A percentile compares a stretch with the other conserved stretches of the same genome.
These are phyloP conservation scores for Escallonia herrerae DNA, from an alignment of 129 eudicot species.

Conservation along the genomic window DNA sequence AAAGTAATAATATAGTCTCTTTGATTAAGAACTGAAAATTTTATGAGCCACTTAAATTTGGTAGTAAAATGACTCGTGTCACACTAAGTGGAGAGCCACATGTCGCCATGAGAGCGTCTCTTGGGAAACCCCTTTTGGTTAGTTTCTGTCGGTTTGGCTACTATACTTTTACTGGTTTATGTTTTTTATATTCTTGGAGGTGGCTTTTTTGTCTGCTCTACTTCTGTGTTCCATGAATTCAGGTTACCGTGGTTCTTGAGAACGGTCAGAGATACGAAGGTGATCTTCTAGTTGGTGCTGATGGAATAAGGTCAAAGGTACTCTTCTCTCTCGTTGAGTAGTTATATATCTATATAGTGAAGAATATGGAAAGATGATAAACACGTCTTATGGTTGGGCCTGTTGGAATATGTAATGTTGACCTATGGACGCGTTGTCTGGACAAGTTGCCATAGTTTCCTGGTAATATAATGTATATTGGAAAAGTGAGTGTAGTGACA, in stretches of 20 bases:
- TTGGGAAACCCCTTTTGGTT: too few relatives aligned
- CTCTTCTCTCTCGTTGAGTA: background rate
- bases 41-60: too few relatives aligned
- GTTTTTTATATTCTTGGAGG: background rate
- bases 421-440: background rate
- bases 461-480: too few relatives aligned
- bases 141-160: too few relatives aligned
- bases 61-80: too few relatives aligned
- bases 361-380: background rate
- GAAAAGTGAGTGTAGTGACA: too few relatives aligned
- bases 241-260: constrained; percentile 86
- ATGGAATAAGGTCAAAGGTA: constrained; percentile 99
- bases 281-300: constrained; percentile 97
- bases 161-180: too few relatives aligned
- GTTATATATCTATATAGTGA: background rate
- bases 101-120: too few relatives aligned
- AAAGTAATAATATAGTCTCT: too few relatives aligned
- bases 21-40: too few relatives aligned
- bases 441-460: too few relatives aligned
- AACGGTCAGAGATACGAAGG: constrained; percentile 80
- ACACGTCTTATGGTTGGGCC: background rate
- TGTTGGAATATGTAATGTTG: background rate
- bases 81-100: too few relatives aligned
- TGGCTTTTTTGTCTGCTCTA: background rate
- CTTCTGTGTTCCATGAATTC: constrained; percentile 2